Evolutionary conservation across 225 moss, liverwort and hornwort genomes (phyloP).

Genomic region (Sphagnum contortum): DNA sequence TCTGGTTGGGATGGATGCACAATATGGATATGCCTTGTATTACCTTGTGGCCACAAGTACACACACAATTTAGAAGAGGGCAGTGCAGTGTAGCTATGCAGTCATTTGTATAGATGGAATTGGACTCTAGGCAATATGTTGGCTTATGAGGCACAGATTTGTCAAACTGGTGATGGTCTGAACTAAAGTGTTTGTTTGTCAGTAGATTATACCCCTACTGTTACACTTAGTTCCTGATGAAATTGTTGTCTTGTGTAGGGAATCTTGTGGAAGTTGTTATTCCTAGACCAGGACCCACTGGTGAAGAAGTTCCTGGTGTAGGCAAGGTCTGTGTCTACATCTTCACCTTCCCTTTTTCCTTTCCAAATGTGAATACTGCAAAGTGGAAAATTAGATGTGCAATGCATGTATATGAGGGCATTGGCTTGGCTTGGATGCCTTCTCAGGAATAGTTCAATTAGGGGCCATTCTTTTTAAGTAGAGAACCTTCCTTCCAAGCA

Average conservation of each 20-base stretch:
- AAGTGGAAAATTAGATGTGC: no score
- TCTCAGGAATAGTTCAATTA: no score
- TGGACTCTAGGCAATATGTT: background rate
- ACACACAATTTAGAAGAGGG: background rate
- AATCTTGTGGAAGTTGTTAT: conserved; percentile 45
- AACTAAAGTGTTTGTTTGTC: conserved; percentile 46
- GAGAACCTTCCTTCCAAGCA: no score
- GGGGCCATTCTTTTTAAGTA: no score
- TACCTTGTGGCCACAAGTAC: no score
- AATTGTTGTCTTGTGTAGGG: conserved; percentile 14
- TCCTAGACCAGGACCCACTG: conserved; percentile 32
- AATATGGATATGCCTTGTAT: background rate
- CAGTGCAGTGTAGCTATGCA: background rate
- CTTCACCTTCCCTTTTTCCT: no score
- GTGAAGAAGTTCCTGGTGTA: conserved; percentile 43
- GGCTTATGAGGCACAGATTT: background rate
- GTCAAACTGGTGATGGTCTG: background rate
- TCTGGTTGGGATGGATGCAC: background rate
- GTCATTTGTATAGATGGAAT: background rate
- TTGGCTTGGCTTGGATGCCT: no score
- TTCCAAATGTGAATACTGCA: no score
- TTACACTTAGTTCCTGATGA: background rate
- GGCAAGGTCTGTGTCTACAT: conserved; percentile 27
- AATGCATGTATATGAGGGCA: no score
- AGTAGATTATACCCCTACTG: conserved; percentile 65